Evolutionary conservation across 192 early-diverging fungal genomes (phyloP), one percentile per base, ranked within the genome.

Genomic region (Gaertneriomyces semiglobifer): DNA sequence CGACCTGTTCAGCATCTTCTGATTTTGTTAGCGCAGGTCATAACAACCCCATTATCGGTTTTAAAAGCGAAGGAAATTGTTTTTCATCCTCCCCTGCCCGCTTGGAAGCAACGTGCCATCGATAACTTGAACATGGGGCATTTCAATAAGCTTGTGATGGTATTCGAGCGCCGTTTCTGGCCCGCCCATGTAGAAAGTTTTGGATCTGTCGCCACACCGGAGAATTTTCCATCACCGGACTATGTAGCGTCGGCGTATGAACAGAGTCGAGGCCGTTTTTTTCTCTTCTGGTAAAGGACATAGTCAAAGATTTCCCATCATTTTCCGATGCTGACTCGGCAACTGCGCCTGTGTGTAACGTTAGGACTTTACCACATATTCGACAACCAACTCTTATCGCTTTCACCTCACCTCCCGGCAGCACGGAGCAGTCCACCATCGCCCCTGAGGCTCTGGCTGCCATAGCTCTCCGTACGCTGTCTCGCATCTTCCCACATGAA

Each of bases 161-260:
- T 74, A 6, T 74, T 74, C 47, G 66, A 66, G 18, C 41, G 63
- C 19, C 38, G 44, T 8, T 74, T 74, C 55, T 74, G 73, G 73
- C 38, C 52, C 33, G 42, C 56, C 33, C 41, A 69, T 14, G 18
- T 55, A 16, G 65, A 73, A 9, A 25, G 18, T 8, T 74, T 74
- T 66, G 73, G 73, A 25, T 53, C 66, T 11, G 42, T 74, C 8
- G 7, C 20, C 4, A 55, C 46, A 12, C 56, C 53, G 12, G 53
- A 7, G n/a, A 39, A 58, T 19, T 12, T n/a, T 38, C 25, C 5
- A 46, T 9, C 33, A 25, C 25, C 60, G 14, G 14, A 10, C 52
- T 25, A n/a, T 14, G 10, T 25, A 10, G 33, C 53, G 9, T 18
- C 52, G 16, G 52, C 53, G n/a, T 65, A 57, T n/a, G 44, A 56